Conservation (phyloP, 192 early-diverging fungal genomes). For the Gonapodya prolifera region DNA sequence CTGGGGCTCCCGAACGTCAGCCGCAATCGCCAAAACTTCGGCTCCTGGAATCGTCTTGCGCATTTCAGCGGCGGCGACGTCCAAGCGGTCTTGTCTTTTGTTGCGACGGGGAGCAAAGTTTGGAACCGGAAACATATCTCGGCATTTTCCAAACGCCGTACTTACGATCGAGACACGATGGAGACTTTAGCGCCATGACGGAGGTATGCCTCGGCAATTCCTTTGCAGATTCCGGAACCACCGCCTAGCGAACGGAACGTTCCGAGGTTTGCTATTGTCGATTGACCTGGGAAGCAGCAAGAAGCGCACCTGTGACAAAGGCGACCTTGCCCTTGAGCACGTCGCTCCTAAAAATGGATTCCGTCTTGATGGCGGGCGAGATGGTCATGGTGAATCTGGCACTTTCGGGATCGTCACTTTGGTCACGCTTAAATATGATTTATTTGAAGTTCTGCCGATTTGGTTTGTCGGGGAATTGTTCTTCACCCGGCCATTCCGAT, state of each 20-base stretch:
- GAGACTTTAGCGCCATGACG: slow-evolving; percentile 35
- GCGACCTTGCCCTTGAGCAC: neutral
- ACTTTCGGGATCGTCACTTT: no score
- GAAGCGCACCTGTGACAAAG: neutral
- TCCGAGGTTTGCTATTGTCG: slow-evolving; percentile 17
- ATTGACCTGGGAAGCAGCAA: slow-evolving; percentile 13
- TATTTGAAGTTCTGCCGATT: no score
- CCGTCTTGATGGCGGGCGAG: no score
- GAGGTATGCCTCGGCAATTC: slow-evolving; percentile 50
- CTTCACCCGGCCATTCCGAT: no score
- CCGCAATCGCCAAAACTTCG: slow-evolving; percentile 35
- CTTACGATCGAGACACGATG: slow-evolving; percentile 7
- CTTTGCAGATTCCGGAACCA: slow-evolving; percentile 57
- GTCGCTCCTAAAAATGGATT: neutral
- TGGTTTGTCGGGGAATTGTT: no score
- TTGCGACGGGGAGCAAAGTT: slow-evolving; percentile 22
- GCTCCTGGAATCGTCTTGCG: slow-evolving; percentile 32
- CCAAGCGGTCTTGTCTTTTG: slow-evolving; percentile 50
- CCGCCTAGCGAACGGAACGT: slow-evolving; percentile 32
- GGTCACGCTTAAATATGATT: no score
- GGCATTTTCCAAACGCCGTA: neutral
- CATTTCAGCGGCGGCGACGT: slow-evolving; percentile 52
- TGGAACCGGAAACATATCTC: neutral
- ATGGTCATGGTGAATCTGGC: no score
- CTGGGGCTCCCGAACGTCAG: slow-evolving; percentile 48